These are phyloP conservation scores for Trichoderma lentiforme DNA, from an alignment of 2,329 filamentous ascomycete species.

Conservation along the genomic window DNA sequence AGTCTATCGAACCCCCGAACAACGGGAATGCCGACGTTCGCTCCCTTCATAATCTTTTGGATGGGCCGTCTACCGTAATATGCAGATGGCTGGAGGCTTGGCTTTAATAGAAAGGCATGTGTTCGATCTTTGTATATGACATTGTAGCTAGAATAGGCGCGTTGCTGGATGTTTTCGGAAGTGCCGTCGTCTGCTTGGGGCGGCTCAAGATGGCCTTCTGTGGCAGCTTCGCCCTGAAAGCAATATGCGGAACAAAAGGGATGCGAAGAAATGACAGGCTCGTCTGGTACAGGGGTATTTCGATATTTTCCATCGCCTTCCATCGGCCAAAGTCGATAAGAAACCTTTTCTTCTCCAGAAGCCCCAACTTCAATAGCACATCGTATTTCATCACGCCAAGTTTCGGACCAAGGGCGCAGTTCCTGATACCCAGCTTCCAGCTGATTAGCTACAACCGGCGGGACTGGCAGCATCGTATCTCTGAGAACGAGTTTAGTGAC, in stretches of 20 bases:
- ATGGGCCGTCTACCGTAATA: conserved; percentile 82
- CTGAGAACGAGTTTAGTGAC: conserved; percentile 31
- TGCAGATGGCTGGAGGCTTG: conserved; percentile 76
- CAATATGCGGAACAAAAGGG: conserved; percentile 59
- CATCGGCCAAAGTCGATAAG: conserved; percentile 76
- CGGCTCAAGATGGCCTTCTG: conserved; percentile 48
- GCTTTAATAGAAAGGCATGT: conserved; percentile 81
- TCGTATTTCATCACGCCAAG: conserved; percentile 86
- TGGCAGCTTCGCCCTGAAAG: conserved; percentile 56
- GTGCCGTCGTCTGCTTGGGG: conserved; percentile 29
- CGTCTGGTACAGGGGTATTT: conserved; percentile 25
- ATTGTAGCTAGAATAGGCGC: conserved; percentile 69
- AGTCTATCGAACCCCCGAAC: conserved; percentile 81
- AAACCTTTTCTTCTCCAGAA: conserved; percentile 85
- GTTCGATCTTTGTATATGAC: conserved; percentile 79
- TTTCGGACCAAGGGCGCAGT: conserved; percentile 82
- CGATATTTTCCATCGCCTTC: conserved; percentile 32
- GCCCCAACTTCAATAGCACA: conserved; percentile 90
- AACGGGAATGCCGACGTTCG: conserved; percentile 81
- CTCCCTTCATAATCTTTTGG: conserved; percentile 77
- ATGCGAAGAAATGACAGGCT: conserved; percentile 49
- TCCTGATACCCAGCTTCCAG: conserved; percentile 88
- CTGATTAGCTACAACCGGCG: conserved; percentile 82
- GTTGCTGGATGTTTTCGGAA: conserved; percentile 44
- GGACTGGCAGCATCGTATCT: conserved; percentile 88